These are phyloP conservation scores for Saccharata proteae DNA, from an alignment of 2,329 filamentous ascomycete genomes.

Conservation along the genomic window DNA sequence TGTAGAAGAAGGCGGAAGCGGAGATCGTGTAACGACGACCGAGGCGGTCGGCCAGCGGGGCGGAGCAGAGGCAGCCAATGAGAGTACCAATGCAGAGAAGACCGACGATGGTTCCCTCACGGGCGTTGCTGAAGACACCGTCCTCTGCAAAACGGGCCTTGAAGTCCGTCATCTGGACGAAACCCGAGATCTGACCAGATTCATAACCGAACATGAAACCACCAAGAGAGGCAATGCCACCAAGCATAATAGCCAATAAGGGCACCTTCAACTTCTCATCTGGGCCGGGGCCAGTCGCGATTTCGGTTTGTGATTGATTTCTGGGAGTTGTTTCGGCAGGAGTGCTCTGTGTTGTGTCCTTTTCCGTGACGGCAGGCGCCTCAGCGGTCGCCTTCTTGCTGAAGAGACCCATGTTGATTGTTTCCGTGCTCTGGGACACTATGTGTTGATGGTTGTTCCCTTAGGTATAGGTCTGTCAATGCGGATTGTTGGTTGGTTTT, in stretches of 20 bases:
- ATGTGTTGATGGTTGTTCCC: no score
- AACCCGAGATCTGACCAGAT: slow-evolving; percentile 31
- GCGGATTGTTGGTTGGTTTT: no score
- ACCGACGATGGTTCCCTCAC: slow-evolving; percentile 29
- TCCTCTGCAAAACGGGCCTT: slow-evolving; percentile 39
- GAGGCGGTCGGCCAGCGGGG: slow-evolving; percentile 42
- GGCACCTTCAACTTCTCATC: slow-evolving; percentile 2
- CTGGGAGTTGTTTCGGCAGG: slow-evolving; percentile 8
- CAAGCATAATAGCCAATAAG: slow-evolving; percentile 37
- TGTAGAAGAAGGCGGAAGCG: slow-evolving; percentile 32
- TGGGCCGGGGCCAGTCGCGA: background rate
- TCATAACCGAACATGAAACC: slow-evolving; percentile 54
- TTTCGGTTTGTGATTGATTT: background rate
- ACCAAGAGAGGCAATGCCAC: slow-evolving; percentile 43
- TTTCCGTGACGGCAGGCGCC: slow-evolving; percentile 3
- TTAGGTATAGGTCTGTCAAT: no score
- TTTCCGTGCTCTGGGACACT: slow-evolving; percentile 2
- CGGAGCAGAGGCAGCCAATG: slow-evolving; percentile 28
- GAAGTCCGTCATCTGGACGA: slow-evolving; percentile 38
- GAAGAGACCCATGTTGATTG: slow-evolving; percentile 8
- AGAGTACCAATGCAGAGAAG: slow-evolving; percentile 34
- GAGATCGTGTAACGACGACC: slow-evolving; percentile 35
- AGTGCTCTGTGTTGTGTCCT: slow-evolving; percentile 1
- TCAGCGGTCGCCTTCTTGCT: slow-evolving; percentile 5
- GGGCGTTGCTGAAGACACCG: slow-evolving; percentile 15